These are phyloP conservation scores for Penicillium paneum DNA, from an alignment of 2,329 filamentous ascomycete genomes.

Conservation along the genomic window DNA sequence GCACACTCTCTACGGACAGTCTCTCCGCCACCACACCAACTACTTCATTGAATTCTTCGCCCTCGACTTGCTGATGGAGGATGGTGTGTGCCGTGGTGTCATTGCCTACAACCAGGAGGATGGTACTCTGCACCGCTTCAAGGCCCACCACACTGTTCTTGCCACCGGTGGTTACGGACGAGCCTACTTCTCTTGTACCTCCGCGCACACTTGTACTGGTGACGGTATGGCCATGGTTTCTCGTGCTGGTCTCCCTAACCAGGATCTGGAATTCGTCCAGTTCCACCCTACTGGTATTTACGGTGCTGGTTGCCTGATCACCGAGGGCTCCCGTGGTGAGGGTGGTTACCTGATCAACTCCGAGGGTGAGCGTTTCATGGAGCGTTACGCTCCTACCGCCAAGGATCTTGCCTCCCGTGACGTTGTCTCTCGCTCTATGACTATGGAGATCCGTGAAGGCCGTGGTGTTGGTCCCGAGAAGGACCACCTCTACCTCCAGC, in stretches of 20 bases:
- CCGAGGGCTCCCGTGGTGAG: constrained; percentile 95
- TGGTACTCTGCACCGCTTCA: constrained; percentile 94
- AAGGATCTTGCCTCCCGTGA: constrained; percentile 97
- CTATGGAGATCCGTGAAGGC: constrained; percentile 94
- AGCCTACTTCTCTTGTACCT: constrained; percentile 97
- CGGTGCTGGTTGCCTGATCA: constrained; percentile 95
- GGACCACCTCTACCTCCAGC: constrained; percentile 97
- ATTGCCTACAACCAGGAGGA: constrained; percentile 99
- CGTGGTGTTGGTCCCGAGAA: constrained; percentile 95
- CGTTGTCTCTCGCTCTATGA: constrained; percentile 97
- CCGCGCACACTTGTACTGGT: constrained; percentile 96
- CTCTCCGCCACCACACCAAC: constrained; percentile 94
- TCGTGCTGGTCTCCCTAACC: constrained; percentile 94
- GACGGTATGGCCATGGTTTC: constrained; percentile 99
- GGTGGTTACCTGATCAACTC: constrained; percentile 97
- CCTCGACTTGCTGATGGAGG: constrained; percentile 94
- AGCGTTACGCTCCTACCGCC: constrained; percentile 93
- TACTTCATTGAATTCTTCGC: constrained; percentile 99
- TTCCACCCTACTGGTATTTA: constrained; percentile 99
- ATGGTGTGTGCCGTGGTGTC: constrained; percentile 93
- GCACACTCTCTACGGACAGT: constrained; percentile 98
- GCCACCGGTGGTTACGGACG: constrained; percentile 97
- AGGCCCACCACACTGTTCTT: constrained; percentile 92
- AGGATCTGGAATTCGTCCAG: constrained; percentile 99
- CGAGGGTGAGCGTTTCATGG: constrained; percentile 99